A percentile compares a stretch with the other conserved stretches of the same genome.
phyloP scores from a whole-genome alignment of 257 asterid species.

The Osmanthus fragrans region DNA sequence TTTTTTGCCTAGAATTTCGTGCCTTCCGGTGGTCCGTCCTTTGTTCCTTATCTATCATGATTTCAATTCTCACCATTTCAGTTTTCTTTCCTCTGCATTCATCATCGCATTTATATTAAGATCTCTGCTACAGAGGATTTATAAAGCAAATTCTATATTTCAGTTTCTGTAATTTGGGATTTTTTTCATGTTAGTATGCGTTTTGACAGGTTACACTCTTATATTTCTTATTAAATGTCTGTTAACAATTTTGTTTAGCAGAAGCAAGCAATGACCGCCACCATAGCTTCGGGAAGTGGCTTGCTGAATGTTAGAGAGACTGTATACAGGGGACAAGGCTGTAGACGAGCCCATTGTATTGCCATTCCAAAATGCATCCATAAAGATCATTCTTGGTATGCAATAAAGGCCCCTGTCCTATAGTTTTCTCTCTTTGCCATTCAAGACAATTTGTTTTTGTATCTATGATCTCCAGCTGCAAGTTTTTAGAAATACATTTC shows the following conservation, averaged over 20 bases:
- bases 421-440: not conserved
- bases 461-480: not conserved
- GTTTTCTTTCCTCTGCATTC: not conserved
- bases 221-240: not conserved
- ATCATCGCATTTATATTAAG: too few species aligned
- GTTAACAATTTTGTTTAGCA: constrained; percentile 24
- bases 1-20: not conserved
- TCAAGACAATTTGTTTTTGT: not conserved
- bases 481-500: not conserved
- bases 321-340: constrained; percentile 33
- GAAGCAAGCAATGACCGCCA: constrained; percentile 59
- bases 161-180: not conserved
- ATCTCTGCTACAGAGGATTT: not conserved
- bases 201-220: not conserved
- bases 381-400: constrained; percentile 68
- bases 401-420: not conserved
- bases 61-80: not conserved
- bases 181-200: not conserved
- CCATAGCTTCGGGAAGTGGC: constrained; percentile 61
- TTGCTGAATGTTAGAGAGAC: constrained; percentile 49
- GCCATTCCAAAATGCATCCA: constrained; percentile 44
- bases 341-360: constrained; percentile 43
- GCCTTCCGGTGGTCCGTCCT: not conserved
- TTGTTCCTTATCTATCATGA: not conserved
- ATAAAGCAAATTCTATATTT: not conserved